Percentiles rank a stretch among this genome's conserved stretches.
Conservation (phyloP, 179 eudicot genomes). For the Amaranthus tricolor region DNA sequence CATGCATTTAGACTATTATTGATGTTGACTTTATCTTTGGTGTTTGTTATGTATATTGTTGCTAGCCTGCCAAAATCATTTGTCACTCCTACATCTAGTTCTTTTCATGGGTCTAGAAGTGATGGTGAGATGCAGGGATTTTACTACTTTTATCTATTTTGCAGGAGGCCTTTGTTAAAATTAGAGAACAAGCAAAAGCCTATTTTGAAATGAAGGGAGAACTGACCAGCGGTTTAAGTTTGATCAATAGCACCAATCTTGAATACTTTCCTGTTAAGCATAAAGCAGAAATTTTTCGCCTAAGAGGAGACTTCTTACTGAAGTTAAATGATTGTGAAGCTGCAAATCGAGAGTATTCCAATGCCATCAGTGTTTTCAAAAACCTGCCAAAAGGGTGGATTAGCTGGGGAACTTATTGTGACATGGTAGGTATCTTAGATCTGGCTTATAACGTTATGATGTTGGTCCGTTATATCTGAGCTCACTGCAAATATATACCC, state of each 20-base stretch:
- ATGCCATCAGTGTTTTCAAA: slow-evolving; percentile 82
- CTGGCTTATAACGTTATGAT: slow-evolving; percentile 3
- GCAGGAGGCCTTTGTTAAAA: slow-evolving; percentile 97
- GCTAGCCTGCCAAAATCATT: too few species aligned
- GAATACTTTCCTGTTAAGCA: slow-evolving; percentile 92
- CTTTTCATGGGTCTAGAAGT: neutral
- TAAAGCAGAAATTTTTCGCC: slow-evolving; percentile 93
- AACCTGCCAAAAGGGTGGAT: slow-evolving; percentile 97
- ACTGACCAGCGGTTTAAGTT: slow-evolving; percentile 77
- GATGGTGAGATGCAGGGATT: neutral
- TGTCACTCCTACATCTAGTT: neutral
- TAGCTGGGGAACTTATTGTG: slow-evolving; percentile 99
- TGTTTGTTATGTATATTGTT: too few species aligned
- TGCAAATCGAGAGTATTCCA: slow-evolving; percentile 89
- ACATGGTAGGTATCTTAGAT: slow-evolving; percentile 54
- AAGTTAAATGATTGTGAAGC: slow-evolving; percentile 90
- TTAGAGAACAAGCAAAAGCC: slow-evolving; percentile 97
- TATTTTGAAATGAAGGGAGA: slow-evolving; percentile 96
- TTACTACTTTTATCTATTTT: slow-evolving; percentile 21
- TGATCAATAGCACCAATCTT: slow-evolving; percentile 90
- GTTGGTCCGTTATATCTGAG: neutral
- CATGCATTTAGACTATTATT: neutral
- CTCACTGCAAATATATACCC: neutral
- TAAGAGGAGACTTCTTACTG: slow-evolving; percentile 83
- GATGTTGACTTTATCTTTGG: neutral